phyloP scores from a whole-genome alignment of 1,139 yeast species.

The Keqinozyma sinolaborantium region DNA sequence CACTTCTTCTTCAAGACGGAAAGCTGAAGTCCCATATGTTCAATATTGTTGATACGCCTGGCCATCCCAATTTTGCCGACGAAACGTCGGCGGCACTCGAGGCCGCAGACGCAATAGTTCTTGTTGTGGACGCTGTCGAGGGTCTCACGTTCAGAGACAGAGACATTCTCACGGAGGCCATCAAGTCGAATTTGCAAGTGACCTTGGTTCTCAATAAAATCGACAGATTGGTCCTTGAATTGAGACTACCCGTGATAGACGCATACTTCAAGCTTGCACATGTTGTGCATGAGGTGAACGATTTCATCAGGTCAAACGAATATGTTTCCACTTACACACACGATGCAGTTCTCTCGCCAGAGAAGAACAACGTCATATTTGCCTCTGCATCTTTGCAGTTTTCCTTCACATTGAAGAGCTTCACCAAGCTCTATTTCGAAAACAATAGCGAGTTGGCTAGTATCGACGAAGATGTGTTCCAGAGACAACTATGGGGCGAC shows the following conservation, averaged over 20 bases:
- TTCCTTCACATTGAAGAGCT: constrained; percentile 63
- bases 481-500: constrained; percentile 75
- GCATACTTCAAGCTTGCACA: constrained; percentile 65
- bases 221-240: constrained; percentile 77
- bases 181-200: constrained; percentile 48
- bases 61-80: constrained; percentile 80
- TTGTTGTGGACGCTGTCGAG: constrained; percentile 83
- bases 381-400: constrained; percentile 63
- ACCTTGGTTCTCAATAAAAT: constrained; percentile 73
- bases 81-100: constrained; percentile 61
- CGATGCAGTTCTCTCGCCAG: constrained; percentile 52
- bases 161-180: constrained; percentile 44
- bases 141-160: constrained; percentile 63
- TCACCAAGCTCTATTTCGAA: constrained; percentile 52
- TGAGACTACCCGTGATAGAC: constrained; percentile 71
- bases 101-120: constrained; percentile 60
- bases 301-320: constrained; percentile 35
- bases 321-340: constrained; percentile 22
- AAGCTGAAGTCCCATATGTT: constrained; percentile 54
- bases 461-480: constrained; percentile 41
- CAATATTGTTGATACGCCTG: constrained; percentile 84
- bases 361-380: constrained; percentile 63
- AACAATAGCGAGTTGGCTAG: constrained; percentile 15
- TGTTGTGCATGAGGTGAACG: constrained; percentile 63
- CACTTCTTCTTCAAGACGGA: constrained; percentile 57